Conservation (phyloP, 2,329 filamentous ascomycete species). For the Talaromyces sp. region DNA sequence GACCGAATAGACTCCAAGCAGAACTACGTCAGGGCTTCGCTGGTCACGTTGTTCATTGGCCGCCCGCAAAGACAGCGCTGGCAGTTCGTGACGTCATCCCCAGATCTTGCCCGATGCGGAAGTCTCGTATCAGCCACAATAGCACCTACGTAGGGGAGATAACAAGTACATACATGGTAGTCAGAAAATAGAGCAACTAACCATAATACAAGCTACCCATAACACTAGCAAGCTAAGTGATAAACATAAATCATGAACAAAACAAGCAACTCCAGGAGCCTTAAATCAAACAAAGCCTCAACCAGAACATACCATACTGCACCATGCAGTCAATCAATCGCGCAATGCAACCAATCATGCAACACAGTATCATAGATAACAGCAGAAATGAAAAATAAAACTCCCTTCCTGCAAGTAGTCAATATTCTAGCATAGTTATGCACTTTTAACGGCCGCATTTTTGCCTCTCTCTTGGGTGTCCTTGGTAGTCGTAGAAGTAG, state of each 20-base stretch:
- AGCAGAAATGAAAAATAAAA: constrained; percentile 9
- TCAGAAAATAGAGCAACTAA: too few species aligned
- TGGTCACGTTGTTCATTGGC: constrained; percentile 12
- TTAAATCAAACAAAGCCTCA: neutral
- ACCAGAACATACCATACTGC: neutral
- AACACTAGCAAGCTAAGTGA: too few species aligned
- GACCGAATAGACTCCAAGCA: neutral
- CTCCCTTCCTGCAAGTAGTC: constrained; percentile 1
- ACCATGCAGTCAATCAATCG: constrained; percentile 8
- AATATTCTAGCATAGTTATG: neutral
- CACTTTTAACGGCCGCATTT: neutral
- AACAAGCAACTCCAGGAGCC: constrained; percentile 1
- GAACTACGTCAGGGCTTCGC: constrained; percentile 13
- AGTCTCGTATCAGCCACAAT: neutral
- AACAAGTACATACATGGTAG: too few species aligned
- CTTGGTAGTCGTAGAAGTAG: neutral
- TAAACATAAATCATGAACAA: neutral
- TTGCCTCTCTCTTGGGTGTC: neutral
- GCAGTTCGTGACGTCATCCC: constrained; percentile 14
- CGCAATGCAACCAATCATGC: constrained; percentile 1
- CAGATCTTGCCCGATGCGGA: constrained; percentile 17
- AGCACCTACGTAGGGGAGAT: neutral
- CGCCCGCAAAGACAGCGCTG: neutral
- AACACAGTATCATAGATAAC: neutral
- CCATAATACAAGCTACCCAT: neutral